Evolutionary conservation across 2,329 filamentous ascomycete genomes (phyloP).

Genomic region (Paracoccidioides lutzii): DNA sequence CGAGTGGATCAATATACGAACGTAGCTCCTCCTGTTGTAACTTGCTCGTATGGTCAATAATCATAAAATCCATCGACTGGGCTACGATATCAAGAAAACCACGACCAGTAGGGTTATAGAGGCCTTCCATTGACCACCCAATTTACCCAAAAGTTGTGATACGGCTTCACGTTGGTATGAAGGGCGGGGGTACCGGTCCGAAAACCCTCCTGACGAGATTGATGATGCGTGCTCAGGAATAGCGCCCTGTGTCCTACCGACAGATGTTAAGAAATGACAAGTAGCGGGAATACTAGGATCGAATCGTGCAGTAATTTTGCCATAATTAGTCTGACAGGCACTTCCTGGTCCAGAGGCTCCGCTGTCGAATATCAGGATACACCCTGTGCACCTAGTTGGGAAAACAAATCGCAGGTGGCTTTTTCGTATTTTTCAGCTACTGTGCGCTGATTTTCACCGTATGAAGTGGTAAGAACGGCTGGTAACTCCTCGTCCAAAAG

Average conservation of each 20-base stretch:
- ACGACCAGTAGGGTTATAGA: conserved; percentile 42
- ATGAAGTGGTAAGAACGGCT: conserved; percentile 54
- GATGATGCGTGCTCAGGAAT: conserved; percentile 41
- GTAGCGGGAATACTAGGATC: conserved; percentile 42
- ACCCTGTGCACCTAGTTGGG: conserved; percentile 53
- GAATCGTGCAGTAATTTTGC: conserved; percentile 39
- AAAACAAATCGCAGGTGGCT: conserved; percentile 49
- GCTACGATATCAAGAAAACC: conserved; percentile 51
- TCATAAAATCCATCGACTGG: conserved; percentile 35
- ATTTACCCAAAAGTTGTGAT: conserved; percentile 27
- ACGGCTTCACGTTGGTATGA: conserved; percentile 37
- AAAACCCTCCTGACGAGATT: conserved; percentile 42
- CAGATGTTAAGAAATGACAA: conserved; percentile 51
- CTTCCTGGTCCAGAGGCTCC: conserved; percentile 50
- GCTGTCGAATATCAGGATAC: conserved; percentile 53
- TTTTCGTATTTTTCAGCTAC: conserved; percentile 48
- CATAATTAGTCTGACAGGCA: conserved; percentile 43
- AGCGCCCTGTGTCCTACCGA: conserved; percentile 45
- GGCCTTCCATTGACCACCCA: conserved; percentile 32
- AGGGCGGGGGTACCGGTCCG: conserved; percentile 37
- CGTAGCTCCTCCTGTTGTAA: conserved; percentile 37
- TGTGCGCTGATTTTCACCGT: conserved; percentile 54
- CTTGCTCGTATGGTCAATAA: conserved; percentile 26
- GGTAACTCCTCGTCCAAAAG: conserved; percentile 45
- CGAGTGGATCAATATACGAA: conserved; percentile 7